Conservation (phyloP, 768 basidiomycete species). For the Mycena leptocephala region DNA sequence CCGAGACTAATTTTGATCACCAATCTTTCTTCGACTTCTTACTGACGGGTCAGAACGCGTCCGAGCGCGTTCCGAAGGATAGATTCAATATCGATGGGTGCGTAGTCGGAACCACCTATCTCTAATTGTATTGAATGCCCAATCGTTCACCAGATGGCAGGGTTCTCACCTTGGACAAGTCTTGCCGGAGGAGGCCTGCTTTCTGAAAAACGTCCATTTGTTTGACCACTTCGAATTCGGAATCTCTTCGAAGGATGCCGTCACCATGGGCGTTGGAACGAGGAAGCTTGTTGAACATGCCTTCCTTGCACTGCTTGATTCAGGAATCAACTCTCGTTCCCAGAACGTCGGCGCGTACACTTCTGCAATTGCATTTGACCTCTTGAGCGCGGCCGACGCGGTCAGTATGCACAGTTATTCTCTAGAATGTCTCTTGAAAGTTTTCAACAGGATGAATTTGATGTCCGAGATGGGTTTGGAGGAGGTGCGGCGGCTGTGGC, state of each 20-base stretch:
- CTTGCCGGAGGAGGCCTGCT: constrained; percentile 48
- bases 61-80: constrained; percentile 48
- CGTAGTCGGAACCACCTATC: constrained; percentile 12
- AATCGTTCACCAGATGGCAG: constrained; percentile 40
- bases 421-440: neutral
- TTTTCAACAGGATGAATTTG: constrained; percentile 53
- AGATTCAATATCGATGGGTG: constrained; percentile 53
- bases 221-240: constrained; percentile 62
- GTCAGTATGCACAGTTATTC: constrained; percentile 34
- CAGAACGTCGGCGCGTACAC: constrained; percentile 61
- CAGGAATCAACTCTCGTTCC: constrained; percentile 63
- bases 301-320: constrained; percentile 62
- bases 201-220: constrained; percentile 53
- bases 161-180: constrained; percentile 46
- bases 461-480: constrained; percentile 30
- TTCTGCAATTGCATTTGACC: constrained; percentile 45
- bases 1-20: constrained; percentile 50
- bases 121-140: neutral
- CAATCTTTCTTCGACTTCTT: constrained; percentile 56
- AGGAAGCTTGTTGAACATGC: constrained; percentile 56
- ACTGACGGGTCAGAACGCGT: constrained; percentile 49
- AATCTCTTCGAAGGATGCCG: constrained; percentile 54
- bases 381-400: constrained; percentile 41
- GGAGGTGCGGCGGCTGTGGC: constrained; percentile 53
- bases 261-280: constrained; percentile 51